Conservation (phyloP, 352 stramenopile genomes). For the Pythium guiyangense region DNA sequence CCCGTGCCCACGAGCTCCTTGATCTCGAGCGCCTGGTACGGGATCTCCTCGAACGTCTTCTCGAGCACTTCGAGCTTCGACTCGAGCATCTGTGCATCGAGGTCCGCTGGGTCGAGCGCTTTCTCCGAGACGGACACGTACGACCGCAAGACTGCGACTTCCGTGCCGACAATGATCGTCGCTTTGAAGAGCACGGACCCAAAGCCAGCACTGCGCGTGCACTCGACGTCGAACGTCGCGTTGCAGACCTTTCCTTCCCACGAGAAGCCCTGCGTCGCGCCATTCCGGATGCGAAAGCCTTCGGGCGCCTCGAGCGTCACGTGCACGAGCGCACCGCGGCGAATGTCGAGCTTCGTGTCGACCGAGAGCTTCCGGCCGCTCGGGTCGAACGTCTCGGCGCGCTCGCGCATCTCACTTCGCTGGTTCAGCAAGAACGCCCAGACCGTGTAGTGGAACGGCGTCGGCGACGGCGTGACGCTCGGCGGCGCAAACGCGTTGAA, state of each 20-base stretch:
- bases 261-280: slow-evolving; percentile 54
- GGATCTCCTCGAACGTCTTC: slow-evolving; percentile 74
- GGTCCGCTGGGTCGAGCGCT: slow-evolving; percentile 28
- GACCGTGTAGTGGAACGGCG: slow-evolving; percentile 63
- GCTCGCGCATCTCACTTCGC: slow-evolving; percentile 59
- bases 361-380: slow-evolving; percentile 39
- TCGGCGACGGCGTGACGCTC: slow-evolving; percentile 47
- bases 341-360: slow-evolving; percentile 62
- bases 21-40: slow-evolving; percentile 56
- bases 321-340: slow-evolving; percentile 68
- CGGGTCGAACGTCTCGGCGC: slow-evolving; percentile 33
- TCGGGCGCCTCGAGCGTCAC: slow-evolving; percentile 60
- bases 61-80: slow-evolving; percentile 69
- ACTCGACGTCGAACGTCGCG: slow-evolving; percentile 58
- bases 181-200: slow-evolving; percentile 72
- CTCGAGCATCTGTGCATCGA: slow-evolving; percentile 48
- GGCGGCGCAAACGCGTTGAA: slow-evolving; percentile 73
- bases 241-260: slow-evolving; percentile 71
- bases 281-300: slow-evolving; percentile 61
- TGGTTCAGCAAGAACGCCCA: slow-evolving; percentile 77
- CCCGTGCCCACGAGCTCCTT: slow-evolving; percentile 72
- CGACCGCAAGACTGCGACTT: slow-evolving; percentile 63
- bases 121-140: slow-evolving; percentile 61
- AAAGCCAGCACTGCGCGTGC: slow-evolving; percentile 39
- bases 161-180: slow-evolving; percentile 60